Base-by-base conservation (phyloP, 768 basidiomycete genomes). In the Suillus subluteus region DNA sequence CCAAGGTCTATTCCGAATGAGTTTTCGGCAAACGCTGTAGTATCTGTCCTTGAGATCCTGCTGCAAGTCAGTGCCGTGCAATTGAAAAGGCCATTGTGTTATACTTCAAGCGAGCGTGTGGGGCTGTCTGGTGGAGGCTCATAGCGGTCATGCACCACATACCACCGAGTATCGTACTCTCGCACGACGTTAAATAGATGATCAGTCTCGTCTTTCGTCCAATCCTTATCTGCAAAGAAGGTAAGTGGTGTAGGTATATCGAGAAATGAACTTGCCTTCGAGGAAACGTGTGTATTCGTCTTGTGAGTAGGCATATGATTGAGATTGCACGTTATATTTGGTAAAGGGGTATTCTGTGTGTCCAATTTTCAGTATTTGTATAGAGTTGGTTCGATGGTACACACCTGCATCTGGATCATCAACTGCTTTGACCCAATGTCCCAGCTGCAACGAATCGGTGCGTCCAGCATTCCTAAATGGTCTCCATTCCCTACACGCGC, bases 1-100 rank as follows among this genome's bases (percentile, higher is more conserved):
- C 84, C 95, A 96, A 21, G 95, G 94, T 35, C 93, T 82, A 72
- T 87, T 93, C 54, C 94, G 86, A 41, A 98, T 84, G 41, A 99
- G 85, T 68, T 92, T 93, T 37, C 98, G 86, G 75, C 95, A 96
- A 21, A 96, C 90, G 61, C 91, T 89, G 76, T 92, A 98, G 73
- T 99, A 99, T 37, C 98, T 85, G 70, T 95, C 94, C 80, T 98
- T 99, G 70, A 99, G 78, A 68, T 98, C 96, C 94, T 96, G 71
- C 8, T 68, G 55, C 18, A 41, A 59, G 54, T 58, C 21, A 30
- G 58, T 30, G n/a, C 38, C 2, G 40, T 6, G 23, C 18, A 46
- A 15, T 4, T 38, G 55, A 6, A 16, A 16, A 32, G 46, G 30
- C 52, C 13, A 21, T n/a, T 52, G 37, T 65, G 9, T 21, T 41